phyloP scores from a whole-genome alignment of 2,329 filamentous ascomycete genomes.

The Daldinia eschscholtzii region DNA sequence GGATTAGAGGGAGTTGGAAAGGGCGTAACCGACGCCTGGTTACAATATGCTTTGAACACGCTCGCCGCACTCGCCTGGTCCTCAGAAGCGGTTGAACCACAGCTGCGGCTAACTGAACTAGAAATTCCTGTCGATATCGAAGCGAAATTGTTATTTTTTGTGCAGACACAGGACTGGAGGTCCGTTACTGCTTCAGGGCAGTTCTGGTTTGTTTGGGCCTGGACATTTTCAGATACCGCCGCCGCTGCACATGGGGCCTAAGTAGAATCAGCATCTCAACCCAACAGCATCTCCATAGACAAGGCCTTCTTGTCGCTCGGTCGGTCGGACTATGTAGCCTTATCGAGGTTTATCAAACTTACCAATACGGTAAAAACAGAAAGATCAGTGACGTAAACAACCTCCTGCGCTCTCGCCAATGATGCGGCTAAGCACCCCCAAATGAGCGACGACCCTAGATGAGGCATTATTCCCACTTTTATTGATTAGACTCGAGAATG shows the following conservation, averaged over 20 bases:
- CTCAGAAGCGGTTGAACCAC: conserved; percentile 61
- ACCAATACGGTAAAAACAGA: conserved; percentile 51
- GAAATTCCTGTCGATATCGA: conserved; percentile 57
- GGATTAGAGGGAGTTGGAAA: conserved; percentile 60
- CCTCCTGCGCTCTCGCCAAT: conserved; percentile 41
- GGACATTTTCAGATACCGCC: conserved; percentile 61
- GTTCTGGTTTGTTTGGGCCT: conserved; percentile 57
- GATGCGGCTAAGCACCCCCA: conserved; percentile 36
- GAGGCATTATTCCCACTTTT: conserved; percentile 21
- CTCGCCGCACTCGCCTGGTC: conserved; percentile 62
- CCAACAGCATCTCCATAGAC: neutral
- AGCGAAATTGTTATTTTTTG: conserved; percentile 58
- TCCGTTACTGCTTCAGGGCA: conserved; percentile 60
- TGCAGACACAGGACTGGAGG: conserved; percentile 67
- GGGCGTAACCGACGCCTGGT: conserved; percentile 55
- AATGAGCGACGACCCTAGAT: conserved; percentile 23
- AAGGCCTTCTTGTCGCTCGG: too few relatives aligned
- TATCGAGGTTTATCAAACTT: conserved; percentile 31
- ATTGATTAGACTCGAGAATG: neutral
- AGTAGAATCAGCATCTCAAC: conserved; percentile 13
- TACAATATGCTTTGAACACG: conserved; percentile 64
- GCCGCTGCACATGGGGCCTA: conserved; percentile 65
- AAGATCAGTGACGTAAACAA: conserved; percentile 53
- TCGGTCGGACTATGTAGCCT: neutral
- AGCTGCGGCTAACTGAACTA: conserved; percentile 57